These are phyloP conservation scores for Coprinellus micaceus DNA, from an alignment of 768 basidiomycete species.

Conservation along the genomic window DNA sequence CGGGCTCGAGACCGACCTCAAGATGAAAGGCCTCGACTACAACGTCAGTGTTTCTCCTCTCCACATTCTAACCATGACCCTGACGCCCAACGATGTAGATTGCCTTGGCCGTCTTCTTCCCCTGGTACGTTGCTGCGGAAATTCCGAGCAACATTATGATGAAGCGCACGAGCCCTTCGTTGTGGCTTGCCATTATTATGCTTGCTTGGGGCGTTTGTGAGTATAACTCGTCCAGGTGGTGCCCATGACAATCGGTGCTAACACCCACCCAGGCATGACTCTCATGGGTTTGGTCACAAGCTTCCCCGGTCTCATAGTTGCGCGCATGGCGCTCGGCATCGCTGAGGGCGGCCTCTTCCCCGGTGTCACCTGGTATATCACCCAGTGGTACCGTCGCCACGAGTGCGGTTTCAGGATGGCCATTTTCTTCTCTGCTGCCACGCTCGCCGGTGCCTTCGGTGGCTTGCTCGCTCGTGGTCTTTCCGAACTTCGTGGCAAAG, in stretches of 20 bases:
- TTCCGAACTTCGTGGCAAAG: constrained; percentile 23
- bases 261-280: constrained; percentile 28
- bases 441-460: constrained; percentile 30
- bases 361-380: constrained; percentile 29
- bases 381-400: constrained; percentile 28
- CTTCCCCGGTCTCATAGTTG: constrained; percentile 23
- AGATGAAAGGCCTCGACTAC: constrained; percentile 26
- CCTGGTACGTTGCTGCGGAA: constrained; percentile 29
- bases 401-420: constrained; percentile 31
- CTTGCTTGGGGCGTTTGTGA: constrained; percentile 28
- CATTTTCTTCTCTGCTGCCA: constrained; percentile 31
- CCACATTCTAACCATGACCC: no score
- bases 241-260: no score
- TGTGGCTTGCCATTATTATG: constrained; percentile 32
- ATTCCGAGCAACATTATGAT: constrained; percentile 33
- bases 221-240: no score
- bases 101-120: constrained; percentile 30
- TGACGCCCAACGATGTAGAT: constrained; percentile 15
- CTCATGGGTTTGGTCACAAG: constrained; percentile 28
- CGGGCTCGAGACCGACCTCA: constrained; percentile 24
- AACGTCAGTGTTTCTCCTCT: constrained; percentile 16
- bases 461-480: constrained; percentile 29
- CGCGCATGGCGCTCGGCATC: constrained; percentile 27
- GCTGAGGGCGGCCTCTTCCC: constrained; percentile 31
- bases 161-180: constrained; percentile 31